phyloP scores from a whole-genome alignment of 2,329 filamentous ascomycete species.

The Trichoderma asperellum region DNA sequence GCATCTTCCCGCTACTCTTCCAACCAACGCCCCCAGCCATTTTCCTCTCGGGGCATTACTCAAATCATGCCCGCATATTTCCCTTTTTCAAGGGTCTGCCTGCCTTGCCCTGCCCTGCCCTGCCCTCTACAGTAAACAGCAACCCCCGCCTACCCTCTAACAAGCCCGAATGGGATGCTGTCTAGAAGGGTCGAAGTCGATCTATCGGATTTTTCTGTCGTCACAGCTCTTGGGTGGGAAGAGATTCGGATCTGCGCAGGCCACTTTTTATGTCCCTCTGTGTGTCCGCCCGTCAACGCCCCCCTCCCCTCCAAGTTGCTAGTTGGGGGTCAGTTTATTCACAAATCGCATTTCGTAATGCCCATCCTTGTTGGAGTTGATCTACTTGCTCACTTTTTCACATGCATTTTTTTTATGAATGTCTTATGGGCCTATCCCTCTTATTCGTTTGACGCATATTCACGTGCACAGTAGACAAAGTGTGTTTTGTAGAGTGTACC shows the following conservation, averaged over 20 bases:
- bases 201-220: constrained; percentile 12
- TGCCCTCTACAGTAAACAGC: too few relatives aligned
- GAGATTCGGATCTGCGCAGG: constrained; percentile 26
- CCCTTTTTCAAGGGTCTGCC: not conserved
- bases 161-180: not conserved
- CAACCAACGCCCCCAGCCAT: not conserved
- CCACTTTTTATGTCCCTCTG: constrained; percentile 8
- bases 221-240: not conserved
- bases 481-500: not conserved
- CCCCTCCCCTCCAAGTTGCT: not conserved
- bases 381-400: constrained; percentile 10
- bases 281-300: not conserved
- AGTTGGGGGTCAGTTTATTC: not conserved
- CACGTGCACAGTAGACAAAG: not conserved
- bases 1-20: not conserved
- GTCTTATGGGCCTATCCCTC: not conserved
- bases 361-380: not conserved
- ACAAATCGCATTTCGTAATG: not conserved
- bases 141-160: not conserved
- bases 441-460: not conserved
- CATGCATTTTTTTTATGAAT: constrained; percentile 4
- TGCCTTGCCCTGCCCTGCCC: not conserved
- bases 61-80: constrained; percentile 3
- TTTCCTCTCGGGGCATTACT: constrained; percentile 6
- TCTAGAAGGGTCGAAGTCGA: not conserved